Conservation (phyloP, 2,329 filamentous ascomycete genomes). For the Nothophoma quercina region DNA sequence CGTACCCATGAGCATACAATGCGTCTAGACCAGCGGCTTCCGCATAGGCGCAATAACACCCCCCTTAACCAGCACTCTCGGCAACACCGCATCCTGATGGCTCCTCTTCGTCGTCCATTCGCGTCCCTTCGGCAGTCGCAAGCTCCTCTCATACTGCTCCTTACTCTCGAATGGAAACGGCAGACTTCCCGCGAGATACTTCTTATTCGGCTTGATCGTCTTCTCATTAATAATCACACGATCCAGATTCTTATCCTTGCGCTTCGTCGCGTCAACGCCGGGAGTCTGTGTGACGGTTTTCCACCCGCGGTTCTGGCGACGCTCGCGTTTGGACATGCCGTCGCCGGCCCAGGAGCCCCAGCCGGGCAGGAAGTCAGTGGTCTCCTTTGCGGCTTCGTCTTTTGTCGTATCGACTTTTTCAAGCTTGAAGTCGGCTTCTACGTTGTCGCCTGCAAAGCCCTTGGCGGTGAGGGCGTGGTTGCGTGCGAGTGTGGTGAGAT, state of each 20-base stretch:
- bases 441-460: conserved; percentile 87
- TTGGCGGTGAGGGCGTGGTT: conserved; percentile 75
- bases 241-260: conserved; percentile 82
- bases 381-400: conserved; percentile 82
- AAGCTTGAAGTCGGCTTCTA: conserved; percentile 77
- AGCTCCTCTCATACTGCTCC: conserved; percentile 87
- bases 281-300: conserved; percentile 70
- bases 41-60: conserved; percentile 92
- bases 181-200: conserved; percentile 82
- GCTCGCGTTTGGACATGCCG: conserved; percentile 75
- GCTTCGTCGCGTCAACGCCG: conserved; percentile 76
- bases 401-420: conserved; percentile 77
- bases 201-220: conserved; percentile 86
- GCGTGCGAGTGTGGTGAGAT: conserved; percentile 53
- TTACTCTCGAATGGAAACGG: conserved; percentile 89
- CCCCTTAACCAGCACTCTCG: conserved; percentile 87
- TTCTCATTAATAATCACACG: conserved; percentile 94
- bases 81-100: conserved; percentile 89
- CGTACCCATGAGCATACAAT: not conserved
- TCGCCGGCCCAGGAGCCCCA: conserved; percentile 94
- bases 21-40: conserved; percentile 67
- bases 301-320: conserved; percentile 59
- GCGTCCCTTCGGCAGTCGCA: conserved; percentile 85
- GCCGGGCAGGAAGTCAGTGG: conserved; percentile 86
- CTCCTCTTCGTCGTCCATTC: conserved; percentile 98